Evolutionary conservation across 768 basidiomycete genomes (phyloP).

Genomic region (Gloeophyllum trabeum): DNA sequence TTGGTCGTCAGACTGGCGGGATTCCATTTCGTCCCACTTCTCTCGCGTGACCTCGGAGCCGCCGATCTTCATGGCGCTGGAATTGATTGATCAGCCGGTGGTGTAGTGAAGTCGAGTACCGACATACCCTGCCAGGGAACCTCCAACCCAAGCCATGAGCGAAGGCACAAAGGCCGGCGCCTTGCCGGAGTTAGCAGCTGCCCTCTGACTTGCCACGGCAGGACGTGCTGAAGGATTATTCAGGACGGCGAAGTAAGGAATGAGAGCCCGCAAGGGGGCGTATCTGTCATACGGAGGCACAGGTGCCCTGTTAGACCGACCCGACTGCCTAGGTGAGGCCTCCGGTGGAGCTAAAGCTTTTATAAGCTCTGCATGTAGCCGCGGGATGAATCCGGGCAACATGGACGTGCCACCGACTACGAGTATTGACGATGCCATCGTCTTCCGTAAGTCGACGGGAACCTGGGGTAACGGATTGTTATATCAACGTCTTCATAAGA

Average conservation of each 20-base stretch:
- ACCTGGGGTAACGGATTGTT: conserved; percentile 35
- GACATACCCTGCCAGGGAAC: conserved; percentile 75
- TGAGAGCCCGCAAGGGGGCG: conserved; percentile 56
- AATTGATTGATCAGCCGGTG: conserved; percentile 1
- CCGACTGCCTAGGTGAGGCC: conserved; percentile 21
- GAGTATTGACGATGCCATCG: conserved; percentile 75
- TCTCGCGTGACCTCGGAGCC: conserved; percentile 76
- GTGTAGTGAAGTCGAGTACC: neutral
- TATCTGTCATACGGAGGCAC: conserved; percentile 65
- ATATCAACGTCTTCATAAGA: conserved; percentile 5
- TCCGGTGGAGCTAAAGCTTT: conserved; percentile 38
- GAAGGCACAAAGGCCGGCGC: conserved; percentile 84
- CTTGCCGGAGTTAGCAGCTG: conserved; percentile 58
- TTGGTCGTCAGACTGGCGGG: conserved; percentile 26
- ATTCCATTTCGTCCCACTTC: conserved; percentile 71
- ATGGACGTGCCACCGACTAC: conserved; percentile 84
- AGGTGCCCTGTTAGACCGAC: conserved; percentile 24
- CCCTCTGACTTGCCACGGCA: conserved; percentile 32
- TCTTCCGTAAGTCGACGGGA: conserved; percentile 82
- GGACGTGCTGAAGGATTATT: conserved; percentile 68
- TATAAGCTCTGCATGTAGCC: conserved; percentile 72
- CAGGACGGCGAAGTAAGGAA: conserved; percentile 66
- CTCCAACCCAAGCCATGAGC: conserved; percentile 85
- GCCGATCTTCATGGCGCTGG: conserved; percentile 76
- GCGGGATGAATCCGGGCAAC: conserved; percentile 87